These are phyloP conservation scores for Saccharomycopsis lassenensis DNA, from an alignment of 805 yeast species.

Conservation along the genomic window DNA sequence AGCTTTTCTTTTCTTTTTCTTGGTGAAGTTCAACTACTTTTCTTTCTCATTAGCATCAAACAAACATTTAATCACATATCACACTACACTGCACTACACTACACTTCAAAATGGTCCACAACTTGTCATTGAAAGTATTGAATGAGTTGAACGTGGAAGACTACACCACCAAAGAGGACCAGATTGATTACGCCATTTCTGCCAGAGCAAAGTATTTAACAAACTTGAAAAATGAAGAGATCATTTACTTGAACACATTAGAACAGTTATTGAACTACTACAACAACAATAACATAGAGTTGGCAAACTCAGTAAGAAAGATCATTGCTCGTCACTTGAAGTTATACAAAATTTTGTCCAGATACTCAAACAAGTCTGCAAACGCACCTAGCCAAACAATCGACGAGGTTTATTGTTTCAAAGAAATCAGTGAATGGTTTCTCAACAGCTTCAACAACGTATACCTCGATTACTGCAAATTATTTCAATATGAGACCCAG, in stretches of 20 bases:
- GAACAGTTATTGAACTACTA: conserved; percentile 6
- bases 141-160: conserved; percentile 13
- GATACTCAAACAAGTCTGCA: neutral
- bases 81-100: neutral
- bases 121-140: conserved; percentile 14
- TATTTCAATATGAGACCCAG: neutral
- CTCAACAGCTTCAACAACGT: conserved; percentile 10
- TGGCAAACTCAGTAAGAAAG: neutral
- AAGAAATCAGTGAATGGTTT: conserved; percentile 13
- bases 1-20: neutral
- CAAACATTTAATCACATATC: neutral
- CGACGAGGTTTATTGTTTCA: conserved; percentile 14
- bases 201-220: conserved; percentile 9
- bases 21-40: neutral
- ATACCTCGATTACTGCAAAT: conserved; percentile 7
- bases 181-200: conserved; percentile 14
- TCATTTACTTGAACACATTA: conserved; percentile 6
- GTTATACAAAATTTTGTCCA: neutral
- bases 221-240: conserved; percentile 6
- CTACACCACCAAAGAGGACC: conserved; percentile 5
- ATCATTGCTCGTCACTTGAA: conserved; percentile 1
- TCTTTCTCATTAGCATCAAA: neutral
- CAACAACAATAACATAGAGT: neutral
- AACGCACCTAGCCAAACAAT: conserved; percentile 4
- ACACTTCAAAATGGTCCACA: conserved; percentile 8